A percentile compares a stretch with the other conserved stretches of the same genome.
Evolutionary conservation across 441 rosid species (phyloP).

Genomic region (Pelargonium australe): DNA sequence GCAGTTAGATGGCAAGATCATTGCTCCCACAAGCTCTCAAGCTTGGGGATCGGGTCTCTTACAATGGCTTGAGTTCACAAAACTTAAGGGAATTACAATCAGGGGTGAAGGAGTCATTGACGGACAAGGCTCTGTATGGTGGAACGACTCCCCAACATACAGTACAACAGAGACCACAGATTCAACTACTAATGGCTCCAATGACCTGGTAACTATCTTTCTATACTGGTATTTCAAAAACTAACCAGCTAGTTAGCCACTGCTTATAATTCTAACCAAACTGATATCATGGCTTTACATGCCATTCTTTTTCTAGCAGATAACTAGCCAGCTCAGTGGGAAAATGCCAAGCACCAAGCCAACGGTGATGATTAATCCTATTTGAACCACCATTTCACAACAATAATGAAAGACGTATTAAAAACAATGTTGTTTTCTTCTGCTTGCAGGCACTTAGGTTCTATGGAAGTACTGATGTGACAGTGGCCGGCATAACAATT

Average conservation of each 20-base stretch:
- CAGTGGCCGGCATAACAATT: conserved; percentile 73
- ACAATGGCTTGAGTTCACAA: conserved; percentile 57
- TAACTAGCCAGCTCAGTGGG: conserved; percentile 47
- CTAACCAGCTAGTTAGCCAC: neutral
- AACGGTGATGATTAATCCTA: conserved; percentile 48
- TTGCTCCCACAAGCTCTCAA: conserved; percentile 49
- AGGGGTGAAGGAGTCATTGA: conserved; percentile 53
- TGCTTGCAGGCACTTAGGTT: conserved; percentile 69
- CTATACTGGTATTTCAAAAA: neutral
- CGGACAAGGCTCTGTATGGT: conserved; percentile 61
- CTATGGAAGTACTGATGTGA: conserved; percentile 62
- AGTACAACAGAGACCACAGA: conserved; percentile 22
- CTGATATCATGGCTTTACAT: neutral
- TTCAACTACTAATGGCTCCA: conserved; percentile 16
- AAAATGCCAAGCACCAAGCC: conserved; percentile 87
- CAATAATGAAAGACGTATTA: neutral
- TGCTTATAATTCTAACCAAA: neutral
- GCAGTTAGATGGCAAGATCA: conserved; percentile 64
- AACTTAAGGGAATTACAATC: conserved; percentile 42
- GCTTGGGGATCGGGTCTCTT: conserved; percentile 49
- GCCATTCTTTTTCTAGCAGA: conserved; percentile 28
- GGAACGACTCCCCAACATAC: conserved; percentile 37
- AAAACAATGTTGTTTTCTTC: conserved; percentile 16
- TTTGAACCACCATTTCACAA: conserved; percentile 10
- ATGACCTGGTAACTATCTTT: conserved; percentile 20